These are phyloP conservation scores for Phylloporus arenicola DNA, from an alignment of 768 basidiomycete species.

Conservation along the genomic window DNA sequence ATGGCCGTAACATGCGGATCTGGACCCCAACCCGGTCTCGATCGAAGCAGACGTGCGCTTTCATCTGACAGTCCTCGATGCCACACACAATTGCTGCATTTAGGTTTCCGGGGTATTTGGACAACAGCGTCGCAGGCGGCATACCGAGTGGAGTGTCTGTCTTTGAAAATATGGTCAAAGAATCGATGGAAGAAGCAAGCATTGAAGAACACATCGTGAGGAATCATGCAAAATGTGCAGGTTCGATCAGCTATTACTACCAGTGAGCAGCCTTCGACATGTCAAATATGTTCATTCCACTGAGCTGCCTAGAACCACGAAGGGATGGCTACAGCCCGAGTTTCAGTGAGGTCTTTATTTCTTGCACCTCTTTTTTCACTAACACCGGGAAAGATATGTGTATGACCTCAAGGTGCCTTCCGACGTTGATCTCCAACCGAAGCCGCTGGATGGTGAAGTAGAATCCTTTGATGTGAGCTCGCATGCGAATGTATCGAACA, in stretches of 20 bases:
- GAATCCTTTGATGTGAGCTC: constrained; percentile 78
- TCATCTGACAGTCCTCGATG: background rate
- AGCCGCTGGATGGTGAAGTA: constrained; percentile 87
- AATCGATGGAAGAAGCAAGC: constrained; percentile 91
- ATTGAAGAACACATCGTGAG: constrained; percentile 61
- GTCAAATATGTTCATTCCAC: background rate
- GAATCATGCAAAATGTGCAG: constrained; percentile 52
- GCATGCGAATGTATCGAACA: background rate
- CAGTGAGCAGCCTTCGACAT: constrained; percentile 36
- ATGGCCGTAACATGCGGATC: constrained; percentile 41
- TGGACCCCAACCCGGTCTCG: constrained; percentile 86
- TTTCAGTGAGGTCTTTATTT: constrained; percentile 51
- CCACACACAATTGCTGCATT: background rate
- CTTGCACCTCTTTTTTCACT: background rate
- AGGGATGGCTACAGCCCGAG: constrained; percentile 77
- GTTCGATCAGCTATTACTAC: constrained; percentile 79
- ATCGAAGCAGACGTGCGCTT: constrained; percentile 82
- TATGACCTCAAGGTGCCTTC: constrained; percentile 77
- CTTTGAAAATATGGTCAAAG: constrained; percentile 79
- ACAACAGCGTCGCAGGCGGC: constrained; percentile 91
- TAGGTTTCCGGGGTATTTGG: constrained; percentile 81
- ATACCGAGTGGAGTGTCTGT: constrained; percentile 73
- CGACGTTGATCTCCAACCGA: constrained; percentile 51
- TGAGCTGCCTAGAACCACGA: constrained; percentile 16
- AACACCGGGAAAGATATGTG: constrained; percentile 52